Evolutionary conservation across 768 basidiomycete species (phyloP).

Genomic region (Rubroboletus pulcherrimus): DNA sequence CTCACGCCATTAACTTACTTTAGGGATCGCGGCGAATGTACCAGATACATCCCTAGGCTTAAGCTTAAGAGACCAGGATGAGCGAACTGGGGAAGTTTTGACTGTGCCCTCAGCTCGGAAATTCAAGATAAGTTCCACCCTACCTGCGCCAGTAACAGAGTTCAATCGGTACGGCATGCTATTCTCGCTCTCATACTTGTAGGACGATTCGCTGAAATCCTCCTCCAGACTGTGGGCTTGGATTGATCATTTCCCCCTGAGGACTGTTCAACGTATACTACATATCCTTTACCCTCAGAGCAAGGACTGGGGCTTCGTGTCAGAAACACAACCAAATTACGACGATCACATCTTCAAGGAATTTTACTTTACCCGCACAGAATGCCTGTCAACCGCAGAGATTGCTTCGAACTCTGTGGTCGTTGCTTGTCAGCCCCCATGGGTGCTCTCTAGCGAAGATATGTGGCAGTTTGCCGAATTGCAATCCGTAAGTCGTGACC

Average conservation of each 20-base stretch:
- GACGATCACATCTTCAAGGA: slow-evolving; percentile 43
- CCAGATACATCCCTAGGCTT: slow-evolving; percentile 28
- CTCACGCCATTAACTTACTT: background rate
- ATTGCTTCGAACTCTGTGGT: slow-evolving; percentile 38
- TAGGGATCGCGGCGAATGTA: slow-evolving; percentile 29
- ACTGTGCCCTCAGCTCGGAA: slow-evolving; percentile 32
- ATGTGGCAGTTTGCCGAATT: slow-evolving; percentile 50
- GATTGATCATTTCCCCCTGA: slow-evolving; percentile 33
- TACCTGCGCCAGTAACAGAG: slow-evolving; percentile 31
- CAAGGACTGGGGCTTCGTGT: slow-evolving; percentile 40
- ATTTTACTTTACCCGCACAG: slow-evolving; percentile 40
- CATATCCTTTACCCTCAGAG: slow-evolving; percentile 45
- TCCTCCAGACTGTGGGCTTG: slow-evolving; percentile 27
- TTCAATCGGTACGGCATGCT: slow-evolving; percentile 25
- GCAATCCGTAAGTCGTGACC: slow-evolving; percentile 20
- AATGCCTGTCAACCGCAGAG: slow-evolving; percentile 19
- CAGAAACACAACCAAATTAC: slow-evolving; percentile 29
- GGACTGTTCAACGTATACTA: slow-evolving; percentile 34
- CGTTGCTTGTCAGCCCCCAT: slow-evolving; percentile 59
- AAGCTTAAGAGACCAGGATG: slow-evolving; percentile 23
- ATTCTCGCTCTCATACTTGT: background rate
- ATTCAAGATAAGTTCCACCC: slow-evolving; percentile 24
- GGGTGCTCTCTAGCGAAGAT: slow-evolving; percentile 52
- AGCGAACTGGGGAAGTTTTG: slow-evolving; percentile 25
- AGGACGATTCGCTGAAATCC: background rate